These are phyloP conservation scores for Tothia fuscella DNA, from an alignment of 2,329 filamentous ascomycete species.

Conservation along the genomic window DNA sequence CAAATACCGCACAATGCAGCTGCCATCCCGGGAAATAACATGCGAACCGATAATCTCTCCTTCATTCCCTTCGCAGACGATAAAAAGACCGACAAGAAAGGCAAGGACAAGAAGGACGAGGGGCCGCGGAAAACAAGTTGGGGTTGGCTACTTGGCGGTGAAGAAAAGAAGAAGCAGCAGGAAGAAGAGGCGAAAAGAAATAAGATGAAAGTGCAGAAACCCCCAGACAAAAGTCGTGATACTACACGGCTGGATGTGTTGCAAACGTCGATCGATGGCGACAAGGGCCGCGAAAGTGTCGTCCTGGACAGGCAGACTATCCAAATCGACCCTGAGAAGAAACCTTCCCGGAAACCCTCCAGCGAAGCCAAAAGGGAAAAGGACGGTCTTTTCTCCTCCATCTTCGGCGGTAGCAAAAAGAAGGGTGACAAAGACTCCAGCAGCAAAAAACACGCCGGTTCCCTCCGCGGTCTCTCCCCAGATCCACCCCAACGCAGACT, in stretches of 20 bases:
- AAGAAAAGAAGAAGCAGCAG: conserved; percentile 57
- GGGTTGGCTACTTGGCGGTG: conserved; percentile 61
- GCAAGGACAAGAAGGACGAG: conserved; percentile 59
- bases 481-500: conserved; percentile 59
- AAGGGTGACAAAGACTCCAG: conserved; percentile 62
- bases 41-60: conserved; percentile 64
- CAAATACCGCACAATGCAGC: conserved; percentile 56
- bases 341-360: conserved; percentile 58
- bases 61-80: conserved; percentile 69
- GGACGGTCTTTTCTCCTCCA: conserved; percentile 82
- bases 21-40: conserved; percentile 56
- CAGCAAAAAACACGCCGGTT: conserved; percentile 59
- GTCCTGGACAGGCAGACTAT: conserved; percentile 67
- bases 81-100: conserved; percentile 54
- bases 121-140: conserved; percentile 64
- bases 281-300: conserved; percentile 62
- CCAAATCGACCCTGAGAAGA: conserved; percentile 72
- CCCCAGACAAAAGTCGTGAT: conserved; percentile 53
- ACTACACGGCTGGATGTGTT: conserved; percentile 75
- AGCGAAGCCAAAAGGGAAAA: conserved; percentile 73
- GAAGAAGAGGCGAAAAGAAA: conserved; percentile 32
- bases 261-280: conserved; percentile 71
- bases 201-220: conserved; percentile 50
- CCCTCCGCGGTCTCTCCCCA: conserved; percentile 63
- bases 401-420: conserved; percentile 86